phyloP scores from a whole-genome alignment of 345 rosid genomes.

The Trapa incisa region DNA sequence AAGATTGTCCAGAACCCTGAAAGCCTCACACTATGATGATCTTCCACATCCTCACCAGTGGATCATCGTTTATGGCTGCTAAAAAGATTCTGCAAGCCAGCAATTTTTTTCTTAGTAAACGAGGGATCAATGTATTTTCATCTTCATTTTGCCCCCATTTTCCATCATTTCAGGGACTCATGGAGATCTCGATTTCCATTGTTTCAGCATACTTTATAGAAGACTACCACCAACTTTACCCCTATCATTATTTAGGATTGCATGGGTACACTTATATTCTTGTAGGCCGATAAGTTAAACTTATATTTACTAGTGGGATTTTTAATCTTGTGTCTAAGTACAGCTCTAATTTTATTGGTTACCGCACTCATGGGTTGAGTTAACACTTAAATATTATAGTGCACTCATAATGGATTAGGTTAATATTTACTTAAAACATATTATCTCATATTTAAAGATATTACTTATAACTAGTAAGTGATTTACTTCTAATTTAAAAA shows the following conservation, averaged over 20 bases:
- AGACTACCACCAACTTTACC: neutral
- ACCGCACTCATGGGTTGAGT: too few species aligned
- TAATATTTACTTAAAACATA: too few species aligned
- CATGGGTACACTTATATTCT: neutral
- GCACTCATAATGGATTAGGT: too few species aligned
- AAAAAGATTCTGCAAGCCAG: neutral
- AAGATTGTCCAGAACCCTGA: constrained; percentile 82
- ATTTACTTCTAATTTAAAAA: too few species aligned
- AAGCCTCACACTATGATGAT: constrained; percentile 49
- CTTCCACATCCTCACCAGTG: neutral
- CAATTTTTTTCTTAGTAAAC: neutral
- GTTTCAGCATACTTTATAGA: neutral
- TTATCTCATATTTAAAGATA: too few species aligned
- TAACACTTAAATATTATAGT: too few species aligned
- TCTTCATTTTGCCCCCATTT: constrained; percentile 4
- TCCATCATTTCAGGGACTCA: constrained; percentile 2
- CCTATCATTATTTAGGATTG: neutral
- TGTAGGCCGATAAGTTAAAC: too few species aligned
- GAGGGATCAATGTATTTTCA: neutral
- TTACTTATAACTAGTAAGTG: too few species aligned
- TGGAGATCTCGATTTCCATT: neutral
- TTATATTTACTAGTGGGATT: too few species aligned
- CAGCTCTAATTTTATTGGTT: too few species aligned
- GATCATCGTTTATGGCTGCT: neutral
- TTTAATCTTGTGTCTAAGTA: too few species aligned